Evolutionary conservation across 768 basidiomycete genomes (phyloP), one percentile per base, ranked within the genome.

Genomic region (Tephrocybe sp.): DNA sequence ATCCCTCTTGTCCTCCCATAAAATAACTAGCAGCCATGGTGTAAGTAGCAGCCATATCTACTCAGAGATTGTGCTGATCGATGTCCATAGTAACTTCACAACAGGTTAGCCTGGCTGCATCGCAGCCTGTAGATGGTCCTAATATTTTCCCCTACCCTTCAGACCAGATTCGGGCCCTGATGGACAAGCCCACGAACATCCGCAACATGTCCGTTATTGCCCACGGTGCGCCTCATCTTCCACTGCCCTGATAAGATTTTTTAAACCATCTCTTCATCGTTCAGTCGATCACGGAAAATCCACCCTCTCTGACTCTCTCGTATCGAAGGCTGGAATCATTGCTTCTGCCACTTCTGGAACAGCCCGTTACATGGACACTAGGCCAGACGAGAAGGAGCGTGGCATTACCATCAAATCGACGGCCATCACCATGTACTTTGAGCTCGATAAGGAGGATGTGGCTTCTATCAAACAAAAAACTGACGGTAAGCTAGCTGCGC

Each of bases 381-480:
- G 95, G 75, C 83, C 87, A 11, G 96, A 98, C 66, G 96, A 98
- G 79, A 97, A 95, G 69, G 96, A 99, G 70, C 93, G 96, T 71
- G 96, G 96, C 79, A 98, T 98, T 64, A 98, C 96, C 39, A 98
- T 98, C 76, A 98, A 98, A 77, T 97, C 94, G 25, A 98, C 96
- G 31, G 96, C 95, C 62, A 97, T 99, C 68, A 96, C 94, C 51
- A 98, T 98, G 95, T 98, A 97, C 75, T 98, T 98, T 71, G 84
- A 92, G 76, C 81, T 99, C 64, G 70, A 78, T 67, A 90, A 94
- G 78, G 94, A 96, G 12, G 92, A 97, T 56, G 66, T 96, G 31
- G 56, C 67, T 12, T 76, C 84, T 48, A 87, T 98, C 70, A 87
- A 91, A 69, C 94, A 99, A 78, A 92, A 97, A 75, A 96, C 93